These are phyloP conservation scores for Paecilomyces dactylethromorphus DNA, from an alignment of 2,329 filamentous ascomycete genomes.

Conservation along the genomic window DNA sequence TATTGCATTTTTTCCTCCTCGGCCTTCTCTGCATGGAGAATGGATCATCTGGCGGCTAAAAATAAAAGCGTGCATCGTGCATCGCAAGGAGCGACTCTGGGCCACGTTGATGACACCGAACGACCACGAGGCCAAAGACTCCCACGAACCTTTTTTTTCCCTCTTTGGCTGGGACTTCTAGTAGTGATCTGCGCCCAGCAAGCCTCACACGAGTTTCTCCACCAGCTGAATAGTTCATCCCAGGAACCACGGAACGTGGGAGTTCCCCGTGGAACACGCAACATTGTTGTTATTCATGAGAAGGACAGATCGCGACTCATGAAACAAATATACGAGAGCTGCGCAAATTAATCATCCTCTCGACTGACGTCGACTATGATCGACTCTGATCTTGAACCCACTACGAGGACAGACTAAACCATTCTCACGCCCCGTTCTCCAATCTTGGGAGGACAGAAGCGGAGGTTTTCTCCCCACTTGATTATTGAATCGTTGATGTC, in stretches of 20 bases:
- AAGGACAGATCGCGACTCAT: background rate
- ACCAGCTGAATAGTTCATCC: background rate
- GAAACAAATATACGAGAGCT: background rate
- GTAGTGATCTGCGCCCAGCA: background rate
- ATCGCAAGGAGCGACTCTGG: background rate
- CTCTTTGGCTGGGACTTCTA: background rate
- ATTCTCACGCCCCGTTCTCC: background rate
- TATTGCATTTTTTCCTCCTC: background rate
- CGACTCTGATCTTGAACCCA: background rate
- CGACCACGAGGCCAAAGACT: background rate
- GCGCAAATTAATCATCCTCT: background rate
- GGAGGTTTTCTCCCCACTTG: background rate
- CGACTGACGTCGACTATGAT: background rate
- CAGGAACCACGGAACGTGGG: background rate
- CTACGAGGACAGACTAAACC: background rate
- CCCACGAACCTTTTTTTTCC: background rate
- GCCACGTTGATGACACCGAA: background rate
- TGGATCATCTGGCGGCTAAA: background rate
- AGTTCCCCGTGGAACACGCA: background rate
- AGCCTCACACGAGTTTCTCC: background rate
- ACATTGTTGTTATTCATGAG: background rate
- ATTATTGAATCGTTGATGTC: background rate
- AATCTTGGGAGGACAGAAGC: background rate
- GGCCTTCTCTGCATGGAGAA: background rate
- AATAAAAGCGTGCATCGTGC: background rate